A percentile compares a stretch with the other conserved stretches of the same genome.
These are phyloP conservation scores for Corinectria fuckeliana DNA, from an alignment of 2,329 filamentous ascomycete species.

Conservation along the genomic window DNA sequence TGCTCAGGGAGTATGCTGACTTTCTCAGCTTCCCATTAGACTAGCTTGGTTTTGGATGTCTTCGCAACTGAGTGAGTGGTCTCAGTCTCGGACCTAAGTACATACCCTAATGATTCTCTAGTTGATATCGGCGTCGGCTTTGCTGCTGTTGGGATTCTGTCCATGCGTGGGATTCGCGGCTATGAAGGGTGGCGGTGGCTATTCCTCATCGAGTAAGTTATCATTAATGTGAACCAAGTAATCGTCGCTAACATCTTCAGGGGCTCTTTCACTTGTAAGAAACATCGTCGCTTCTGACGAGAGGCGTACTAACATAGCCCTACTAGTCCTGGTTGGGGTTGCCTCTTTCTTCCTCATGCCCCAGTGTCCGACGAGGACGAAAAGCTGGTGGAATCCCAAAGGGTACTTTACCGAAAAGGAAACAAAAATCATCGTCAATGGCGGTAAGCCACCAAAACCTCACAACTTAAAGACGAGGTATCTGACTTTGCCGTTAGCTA, in stretches of 20 bases:
- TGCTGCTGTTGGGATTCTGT: slow-evolving; percentile 50
- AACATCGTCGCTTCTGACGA: background rate
- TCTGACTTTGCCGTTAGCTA: slow-evolving; percentile 29
- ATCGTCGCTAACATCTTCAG: background rate
- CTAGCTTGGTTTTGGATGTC: slow-evolving; percentile 70
- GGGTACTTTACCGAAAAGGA: slow-evolving; percentile 68
- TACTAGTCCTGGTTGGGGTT: slow-evolving; percentile 56
- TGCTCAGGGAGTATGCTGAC: slow-evolving; percentile 10
- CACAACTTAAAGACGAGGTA: background rate
- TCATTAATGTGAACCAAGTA: background rate
- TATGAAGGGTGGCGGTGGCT: slow-evolving; percentile 55
- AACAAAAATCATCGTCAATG: slow-evolving; percentile 66
- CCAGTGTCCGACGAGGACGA: slow-evolving; percentile 32
- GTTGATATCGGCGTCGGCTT: slow-evolving; percentile 47
- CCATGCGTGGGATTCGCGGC: slow-evolving; percentile 46
- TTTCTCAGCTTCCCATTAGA: slow-evolving; percentile 63
- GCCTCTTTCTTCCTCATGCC: slow-evolving; percentile 64
- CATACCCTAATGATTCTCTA: slow-evolving; percentile 38
- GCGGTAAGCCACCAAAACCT: slow-evolving; percentile 34
- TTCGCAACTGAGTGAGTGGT: slow-evolving; percentile 31
- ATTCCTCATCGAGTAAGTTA: slow-evolving; percentile 58
- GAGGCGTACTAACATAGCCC: slow-evolving; percentile 41
- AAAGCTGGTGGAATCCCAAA: slow-evolving; percentile 41
- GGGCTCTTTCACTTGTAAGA: background rate
- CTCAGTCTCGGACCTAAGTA: background rate